Base-by-base conservation (phyloP, 169 alveolate genomes). In the Plasmodium fragile region DNA sequence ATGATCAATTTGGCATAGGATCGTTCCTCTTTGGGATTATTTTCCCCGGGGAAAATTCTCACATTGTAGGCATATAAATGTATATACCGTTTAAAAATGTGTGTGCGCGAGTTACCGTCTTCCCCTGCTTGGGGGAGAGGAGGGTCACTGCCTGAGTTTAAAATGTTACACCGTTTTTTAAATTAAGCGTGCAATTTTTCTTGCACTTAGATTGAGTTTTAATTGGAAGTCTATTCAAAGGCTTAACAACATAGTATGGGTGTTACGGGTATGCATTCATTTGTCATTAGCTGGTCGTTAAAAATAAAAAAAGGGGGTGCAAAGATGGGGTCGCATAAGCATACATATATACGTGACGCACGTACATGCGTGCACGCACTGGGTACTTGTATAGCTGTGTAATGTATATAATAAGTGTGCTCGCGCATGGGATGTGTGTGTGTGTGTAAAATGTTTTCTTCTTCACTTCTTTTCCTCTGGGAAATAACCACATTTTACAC, bases 171-270 rank as follows among this genome's bases (percentile, higher is more conserved):
- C 75, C 30, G 22, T 53, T 65, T 82, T 82, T 30, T 70, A 82
- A 82, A 82, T 18, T 65, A 82, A n/a, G 13, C 72, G 81, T 65
- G 83, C 43, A 69, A 41, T 22, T 82, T 82, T 53, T 32, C 55
- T 82, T 82, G 81, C 30, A 82, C 49, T 32, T 34, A 41, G 43
- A 70, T 49, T 18, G 25, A 70, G 69, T 70, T 82, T 28, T 82
- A 82, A 69, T 82, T 82, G 73, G 43, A n/a, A 41, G 52, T 82
- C 78, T 41, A 82, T 82, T 82, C 69, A 82, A 82, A 53, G 30
- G 92, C 3, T 82, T 69, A 82, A 70, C 70, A 82, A 22, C 92
- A 10, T 34, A 13, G 69, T 41, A 70, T 18, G 69, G 25, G 25
- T 34, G 13, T 41, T 41, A 70, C n/a, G 43, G 45, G 41, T 30